Conservation (phyloP, 306 rosid genomes). For the Begonia masoniana region DNA sequence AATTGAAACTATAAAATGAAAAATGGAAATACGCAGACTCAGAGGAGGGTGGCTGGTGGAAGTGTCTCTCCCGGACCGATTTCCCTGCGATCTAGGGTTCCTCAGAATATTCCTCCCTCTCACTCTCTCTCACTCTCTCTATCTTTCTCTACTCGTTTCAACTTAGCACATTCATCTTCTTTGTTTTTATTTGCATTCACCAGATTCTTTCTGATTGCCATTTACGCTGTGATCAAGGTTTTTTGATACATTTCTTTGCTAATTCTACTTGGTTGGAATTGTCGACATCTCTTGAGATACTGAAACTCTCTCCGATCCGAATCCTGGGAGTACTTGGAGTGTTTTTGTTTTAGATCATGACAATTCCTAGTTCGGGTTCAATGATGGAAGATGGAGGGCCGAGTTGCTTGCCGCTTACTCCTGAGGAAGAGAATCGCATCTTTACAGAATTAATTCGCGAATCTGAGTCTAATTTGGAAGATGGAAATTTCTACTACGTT, state of each 20-base stretch:
- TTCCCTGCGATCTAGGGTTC: constrained; percentile 18
- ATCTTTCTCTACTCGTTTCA: background rate
- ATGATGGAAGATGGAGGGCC: constrained; percentile 51
- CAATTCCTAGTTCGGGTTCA: constrained; percentile 61
- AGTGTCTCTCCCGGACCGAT: background rate
- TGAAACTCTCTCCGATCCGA: background rate
- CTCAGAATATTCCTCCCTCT: background rate
- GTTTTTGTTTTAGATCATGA: constrained; percentile 29
- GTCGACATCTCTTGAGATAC: background rate
- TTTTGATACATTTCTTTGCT: too few relatives aligned
- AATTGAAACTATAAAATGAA: too few relatives aligned
- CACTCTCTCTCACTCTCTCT: background rate
- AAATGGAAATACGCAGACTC: too few relatives aligned
- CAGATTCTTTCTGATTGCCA: background rate
- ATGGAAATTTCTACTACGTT: constrained; percentile 63
- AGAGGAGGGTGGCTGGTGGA: too few relatives aligned
- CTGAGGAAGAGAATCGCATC: constrained; percentile 79
- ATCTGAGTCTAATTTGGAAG: constrained; percentile 73
- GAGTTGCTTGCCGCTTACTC: constrained; percentile 57
- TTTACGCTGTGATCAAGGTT: too few relatives aligned
- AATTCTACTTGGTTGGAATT: background rate
- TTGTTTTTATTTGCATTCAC: background rate
- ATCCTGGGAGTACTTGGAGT: background rate
- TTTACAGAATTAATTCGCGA: constrained; percentile 37
- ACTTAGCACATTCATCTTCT: constrained; percentile 2